These are phyloP conservation scores for Malassezia sp. DNA, from an alignment of 1,284 basidiomycete genomes.

Conservation along the genomic window DNA sequence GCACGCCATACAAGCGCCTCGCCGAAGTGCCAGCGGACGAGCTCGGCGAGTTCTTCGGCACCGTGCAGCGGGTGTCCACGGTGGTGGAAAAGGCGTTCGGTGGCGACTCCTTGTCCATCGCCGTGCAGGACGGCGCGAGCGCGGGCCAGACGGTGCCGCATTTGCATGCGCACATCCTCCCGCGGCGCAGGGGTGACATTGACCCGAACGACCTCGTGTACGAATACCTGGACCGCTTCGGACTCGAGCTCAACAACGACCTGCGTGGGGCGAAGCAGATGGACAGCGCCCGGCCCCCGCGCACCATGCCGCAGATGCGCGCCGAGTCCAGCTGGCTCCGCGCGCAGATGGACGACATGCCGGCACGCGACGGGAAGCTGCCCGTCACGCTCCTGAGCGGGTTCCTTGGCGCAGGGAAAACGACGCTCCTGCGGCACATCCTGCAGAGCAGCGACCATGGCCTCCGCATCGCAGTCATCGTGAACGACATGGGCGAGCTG, in stretches of 20 bases:
- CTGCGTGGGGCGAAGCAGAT: conserved; percentile 10
- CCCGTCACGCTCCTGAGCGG: conserved; percentile 50
- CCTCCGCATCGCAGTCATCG: conserved; percentile 48
- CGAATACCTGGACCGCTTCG: conserved; percentile 23
- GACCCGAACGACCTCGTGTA: conserved; percentile 37
- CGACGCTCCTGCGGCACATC: conserved; percentile 49
- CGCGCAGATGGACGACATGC: background rate
- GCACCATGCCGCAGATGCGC: conserved; percentile 29
- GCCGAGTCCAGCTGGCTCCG: conserved; percentile 27
- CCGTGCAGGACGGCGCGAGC: conserved; percentile 36
- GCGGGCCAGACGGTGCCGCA: conserved; percentile 40
- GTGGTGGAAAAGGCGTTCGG: conserved; percentile 28
- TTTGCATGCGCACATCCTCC: conserved; percentile 43
- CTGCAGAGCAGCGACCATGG: conserved; percentile 49
- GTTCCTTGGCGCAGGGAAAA: conserved; percentile 51
- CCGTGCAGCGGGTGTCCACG: conserved; percentile 29
- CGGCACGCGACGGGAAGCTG: conserved; percentile 28
- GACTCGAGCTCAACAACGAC: conserved; percentile 22
- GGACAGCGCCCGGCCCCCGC: conserved; percentile 30
- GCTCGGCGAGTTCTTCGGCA: conserved; percentile 26
- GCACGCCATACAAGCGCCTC: conserved; percentile 24
- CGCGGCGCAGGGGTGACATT: conserved; percentile 34
- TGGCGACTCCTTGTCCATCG: conserved; percentile 34
- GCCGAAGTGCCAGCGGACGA: conserved; percentile 22
- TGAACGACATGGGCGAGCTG: conserved; percentile 50